phyloP scores from a whole-genome alignment of 179 eudicot genomes.

The Drosera spatulata region DNA sequence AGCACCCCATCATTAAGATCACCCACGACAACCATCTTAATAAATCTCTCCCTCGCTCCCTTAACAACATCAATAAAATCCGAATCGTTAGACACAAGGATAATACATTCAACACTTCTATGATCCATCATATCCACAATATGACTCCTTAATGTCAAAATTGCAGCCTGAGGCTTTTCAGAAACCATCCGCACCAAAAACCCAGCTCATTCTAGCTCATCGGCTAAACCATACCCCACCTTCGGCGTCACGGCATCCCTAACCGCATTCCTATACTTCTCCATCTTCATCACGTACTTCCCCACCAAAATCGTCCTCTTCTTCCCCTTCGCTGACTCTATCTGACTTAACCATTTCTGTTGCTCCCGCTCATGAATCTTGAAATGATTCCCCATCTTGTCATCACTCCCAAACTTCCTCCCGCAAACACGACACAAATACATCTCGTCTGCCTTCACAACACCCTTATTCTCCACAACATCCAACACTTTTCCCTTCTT shows the following conservation, averaged over 20 bases:
- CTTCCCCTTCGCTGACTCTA: slow-evolving; percentile 61
- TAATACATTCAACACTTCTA: slow-evolving; percentile 39
- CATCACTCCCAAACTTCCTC: slow-evolving; percentile 56
- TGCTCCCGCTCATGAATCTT: slow-evolving; percentile 67
- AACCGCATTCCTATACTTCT: slow-evolving; percentile 54
- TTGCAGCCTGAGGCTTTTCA: slow-evolving; percentile 71
- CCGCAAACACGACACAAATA: slow-evolving; percentile 73
- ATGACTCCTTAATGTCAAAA: slow-evolving; percentile 45
- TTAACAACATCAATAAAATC: slow-evolving; percentile 51
- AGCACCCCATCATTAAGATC: slow-evolving; percentile 57
- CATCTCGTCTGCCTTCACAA: slow-evolving; percentile 36
- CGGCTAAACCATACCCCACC: slow-evolving; percentile 70
- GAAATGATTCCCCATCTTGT: slow-evolving; percentile 63
- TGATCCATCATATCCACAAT: slow-evolving; percentile 75
- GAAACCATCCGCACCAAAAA: slow-evolving; percentile 57
- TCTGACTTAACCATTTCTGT: slow-evolving; percentile 55
- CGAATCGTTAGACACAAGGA: slow-evolving; percentile 80
- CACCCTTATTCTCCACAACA: slow-evolving; percentile 44
- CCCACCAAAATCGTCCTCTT: slow-evolving; percentile 59
- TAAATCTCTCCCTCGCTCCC: slow-evolving; percentile 76
- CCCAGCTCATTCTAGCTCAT: slow-evolving; percentile 77
- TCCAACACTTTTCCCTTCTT: slow-evolving; percentile 48
- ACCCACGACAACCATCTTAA: slow-evolving; percentile 82
- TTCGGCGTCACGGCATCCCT: slow-evolving; percentile 61
- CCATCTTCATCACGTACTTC: slow-evolving; percentile 61